Evolutionary conservation across 1,284 basidiomycete genomes (phyloP).

Genomic region (Tetrapyrgos nigripes): DNA sequence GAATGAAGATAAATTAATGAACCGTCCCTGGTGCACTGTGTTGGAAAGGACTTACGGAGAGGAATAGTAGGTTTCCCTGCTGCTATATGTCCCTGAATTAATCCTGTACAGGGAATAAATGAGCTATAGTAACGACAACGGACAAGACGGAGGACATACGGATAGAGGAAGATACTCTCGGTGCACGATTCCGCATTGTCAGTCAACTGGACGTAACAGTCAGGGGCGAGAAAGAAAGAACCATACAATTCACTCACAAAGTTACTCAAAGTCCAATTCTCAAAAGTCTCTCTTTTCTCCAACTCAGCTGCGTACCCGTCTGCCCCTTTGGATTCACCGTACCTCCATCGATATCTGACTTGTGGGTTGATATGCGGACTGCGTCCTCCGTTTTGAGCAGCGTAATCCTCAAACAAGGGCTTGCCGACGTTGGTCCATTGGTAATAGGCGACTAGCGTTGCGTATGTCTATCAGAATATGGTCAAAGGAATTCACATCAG

Average conservation of each 20-base stretch:
- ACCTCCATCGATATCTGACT: neutral
- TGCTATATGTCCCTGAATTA: neutral
- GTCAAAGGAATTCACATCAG: neutral
- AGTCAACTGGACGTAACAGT: neutral
- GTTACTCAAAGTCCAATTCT: conserved; percentile 1
- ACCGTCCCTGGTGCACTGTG: too few species aligned
- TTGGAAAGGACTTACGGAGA: neutral
- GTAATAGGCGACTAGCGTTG: neutral
- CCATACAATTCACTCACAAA: neutral
- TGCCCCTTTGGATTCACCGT: neutral
- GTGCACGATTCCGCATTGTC: neutral
- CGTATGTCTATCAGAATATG: neutral
- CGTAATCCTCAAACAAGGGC: neutral
- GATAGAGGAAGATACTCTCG: neutral
- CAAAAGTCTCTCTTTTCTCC: neutral
- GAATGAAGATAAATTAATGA: too few species aligned
- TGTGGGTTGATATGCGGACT: neutral
- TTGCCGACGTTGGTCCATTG: neutral
- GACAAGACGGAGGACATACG: too few species aligned
- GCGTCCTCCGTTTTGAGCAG: neutral
- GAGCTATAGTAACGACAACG: neutral
- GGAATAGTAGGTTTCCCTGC: neutral
- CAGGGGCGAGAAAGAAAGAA: neutral
- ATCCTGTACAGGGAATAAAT: neutral
- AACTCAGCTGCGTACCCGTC: neutral